Conservation (phyloP, 2,329 filamentous ascomycete genomes). For the Aspergillus pseudoviridinutans region DNA sequence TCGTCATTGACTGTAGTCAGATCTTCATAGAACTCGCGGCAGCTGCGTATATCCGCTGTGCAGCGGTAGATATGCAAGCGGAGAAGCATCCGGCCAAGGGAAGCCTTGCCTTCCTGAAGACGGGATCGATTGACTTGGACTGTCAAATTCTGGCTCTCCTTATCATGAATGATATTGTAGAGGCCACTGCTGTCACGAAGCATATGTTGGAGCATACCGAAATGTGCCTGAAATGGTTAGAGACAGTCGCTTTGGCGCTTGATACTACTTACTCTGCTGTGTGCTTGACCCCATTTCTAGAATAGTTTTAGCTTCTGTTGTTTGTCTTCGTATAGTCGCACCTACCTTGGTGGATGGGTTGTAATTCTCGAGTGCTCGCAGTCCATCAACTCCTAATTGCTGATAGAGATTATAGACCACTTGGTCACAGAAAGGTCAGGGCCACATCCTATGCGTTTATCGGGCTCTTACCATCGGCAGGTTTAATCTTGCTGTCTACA, state of each 20-base stretch:
- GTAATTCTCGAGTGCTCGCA: conserved; percentile 39
- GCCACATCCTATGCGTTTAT: background rate
- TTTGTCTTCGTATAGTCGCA: conserved; percentile 19
- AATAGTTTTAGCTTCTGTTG: background rate
- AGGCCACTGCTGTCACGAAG: conserved; percentile 52
- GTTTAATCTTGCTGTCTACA: background rate
- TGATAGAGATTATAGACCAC: conserved; percentile 42
- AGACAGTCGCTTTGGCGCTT: background rate
- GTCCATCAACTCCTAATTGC: conserved; percentile 41
- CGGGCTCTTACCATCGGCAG: conserved; percentile 9
- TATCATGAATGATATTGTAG: conserved; percentile 47
- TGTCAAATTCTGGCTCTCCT: conserved; percentile 25
- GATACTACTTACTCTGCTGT: conserved; percentile 8
- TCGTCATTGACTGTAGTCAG: conserved; percentile 53
- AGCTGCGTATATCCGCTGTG: conserved; percentile 55
- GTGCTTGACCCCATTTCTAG: conserved; percentile 16
- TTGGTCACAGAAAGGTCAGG: conserved; percentile 30
- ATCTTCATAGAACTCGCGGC: conserved; percentile 54
- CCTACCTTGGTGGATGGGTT: conserved; percentile 39
- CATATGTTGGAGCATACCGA: conserved; percentile 59
- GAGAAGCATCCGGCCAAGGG: conserved; percentile 56
- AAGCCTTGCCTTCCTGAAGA: conserved; percentile 49
- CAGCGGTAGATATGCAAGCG: conserved; percentile 60
- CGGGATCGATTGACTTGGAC: conserved; percentile 2
- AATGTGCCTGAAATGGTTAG: conserved; percentile 48